phyloP scores from a whole-genome alignment of 495 filamentous ascomycete species.

The Rostrohypoxylon terebratum region DNA sequence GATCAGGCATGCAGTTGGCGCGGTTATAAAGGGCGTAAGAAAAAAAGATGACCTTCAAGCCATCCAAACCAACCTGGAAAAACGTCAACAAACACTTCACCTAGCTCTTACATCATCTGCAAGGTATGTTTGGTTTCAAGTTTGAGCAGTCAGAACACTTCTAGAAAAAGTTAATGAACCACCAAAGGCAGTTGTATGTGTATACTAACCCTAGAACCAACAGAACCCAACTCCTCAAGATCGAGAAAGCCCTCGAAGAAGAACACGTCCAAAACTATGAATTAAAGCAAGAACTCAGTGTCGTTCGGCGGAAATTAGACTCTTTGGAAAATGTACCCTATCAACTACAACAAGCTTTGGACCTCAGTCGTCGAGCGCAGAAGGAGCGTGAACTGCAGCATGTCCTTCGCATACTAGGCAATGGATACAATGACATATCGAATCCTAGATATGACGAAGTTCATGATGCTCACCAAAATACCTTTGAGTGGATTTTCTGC shows the following conservation, averaged over 20 bases:
- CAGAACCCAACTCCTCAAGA: background rate
- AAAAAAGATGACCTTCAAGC: background rate
- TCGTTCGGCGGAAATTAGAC: background rate
- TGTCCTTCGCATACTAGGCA: background rate
- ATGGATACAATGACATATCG: background rate
- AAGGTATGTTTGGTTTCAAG: background rate
- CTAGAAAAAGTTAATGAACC: background rate
- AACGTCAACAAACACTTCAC: background rate
- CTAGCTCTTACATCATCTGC: constrained; percentile 3
- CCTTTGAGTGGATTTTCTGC: constrained; percentile 19
- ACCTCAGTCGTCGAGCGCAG: background rate
- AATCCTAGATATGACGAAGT: constrained; percentile 18
- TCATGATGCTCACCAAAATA: background rate
- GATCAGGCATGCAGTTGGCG: background rate
- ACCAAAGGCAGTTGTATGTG: background rate
- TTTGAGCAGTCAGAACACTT: background rate
- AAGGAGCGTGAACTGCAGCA: background rate
- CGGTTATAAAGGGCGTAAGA: background rate
- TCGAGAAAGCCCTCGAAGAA: background rate
- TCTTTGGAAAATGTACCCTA: background rate
- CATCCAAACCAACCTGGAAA: background rate
- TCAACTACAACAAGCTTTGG: constrained; percentile 1
- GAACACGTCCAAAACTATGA: background rate
- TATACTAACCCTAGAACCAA: background rate
- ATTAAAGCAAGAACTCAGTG: background rate